Base-by-base conservation (phyloP, 2,329 filamentous ascomycete species). In the Fusarium globosum region DNA sequence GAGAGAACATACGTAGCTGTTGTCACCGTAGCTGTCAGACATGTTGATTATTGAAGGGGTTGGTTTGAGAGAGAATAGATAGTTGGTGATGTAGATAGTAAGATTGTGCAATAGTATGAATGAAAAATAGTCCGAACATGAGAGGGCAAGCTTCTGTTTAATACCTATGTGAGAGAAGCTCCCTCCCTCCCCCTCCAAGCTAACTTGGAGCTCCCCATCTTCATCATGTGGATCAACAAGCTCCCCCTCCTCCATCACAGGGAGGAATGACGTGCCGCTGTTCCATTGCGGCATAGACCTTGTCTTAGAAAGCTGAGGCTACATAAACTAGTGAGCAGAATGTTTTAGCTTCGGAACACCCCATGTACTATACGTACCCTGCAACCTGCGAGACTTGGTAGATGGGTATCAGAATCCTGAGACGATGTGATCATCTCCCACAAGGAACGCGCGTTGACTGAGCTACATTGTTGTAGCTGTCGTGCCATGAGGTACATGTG, bases 1-100 rank as follows among this genome's bases (percentile, higher is more conserved):
- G 33, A 35, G 16, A n/a, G 41, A 35, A 56, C 78, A 43, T 71
- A 79, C 77, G 70, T 72, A 76, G 68, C 78, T 75, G 69, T 79
- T 80, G 78, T 77, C 72, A 65, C 81, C 80, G 82, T 85, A 82
- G 77, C 82, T 80, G 83, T 84, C 86, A 83, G 86, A 87, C 86
- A 87, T 85, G 61, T 39, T 83, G 75, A 72, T 53, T 39, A 48
- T 68, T 59, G 56, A n/a, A 20, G 20, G 21, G 20, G 42, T 59
- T n/a, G n/a, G 28, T 57, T 61, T 33, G 21, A 58, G 48, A 28
- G 41, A 45, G 18, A 53, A 56, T 61, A 48, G 56, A 51, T 36
- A 38, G 39, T 18, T 36, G 41, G 13, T 43, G 39, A n/a, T 23
- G 30, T 39, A 53, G 51, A 53, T 38, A 21, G 59, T 30, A 26